Evolutionary conservation across 768 basidiomycete species (phyloP).

Genomic region (Saitozyma sp.): DNA sequence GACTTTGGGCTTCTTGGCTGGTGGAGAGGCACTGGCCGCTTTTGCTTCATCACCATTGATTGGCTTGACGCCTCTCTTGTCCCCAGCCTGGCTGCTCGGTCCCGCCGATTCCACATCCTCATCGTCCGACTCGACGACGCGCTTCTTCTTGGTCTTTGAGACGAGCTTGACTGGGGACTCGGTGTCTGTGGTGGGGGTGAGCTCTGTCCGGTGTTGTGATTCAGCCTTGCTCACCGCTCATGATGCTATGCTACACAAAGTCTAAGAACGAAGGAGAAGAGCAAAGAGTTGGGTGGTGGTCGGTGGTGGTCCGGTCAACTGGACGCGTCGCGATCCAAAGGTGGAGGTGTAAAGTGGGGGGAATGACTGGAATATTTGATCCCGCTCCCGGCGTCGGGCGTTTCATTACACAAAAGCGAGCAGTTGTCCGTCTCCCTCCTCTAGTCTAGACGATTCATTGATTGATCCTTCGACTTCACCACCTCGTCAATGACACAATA

Average conservation of each 20-base stretch:
- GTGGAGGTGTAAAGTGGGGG: not conserved
- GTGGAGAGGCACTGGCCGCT: conserved; percentile 22
- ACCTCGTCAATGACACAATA: too few species aligned
- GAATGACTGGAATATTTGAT: not conserved
- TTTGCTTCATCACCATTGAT: not conserved
- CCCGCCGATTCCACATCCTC: conserved; percentile 20
- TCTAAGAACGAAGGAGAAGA: not conserved
- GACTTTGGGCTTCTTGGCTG: conserved; percentile 40
- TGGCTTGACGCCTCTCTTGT: not conserved
- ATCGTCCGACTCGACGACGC: conserved; percentile 36
- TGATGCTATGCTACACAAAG: conserved; percentile 3
- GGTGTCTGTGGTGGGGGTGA: conserved; percentile 9
- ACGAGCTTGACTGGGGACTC: conserved; percentile 24
- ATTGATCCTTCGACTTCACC: too few species aligned
- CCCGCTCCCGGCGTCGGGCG: not conserved
- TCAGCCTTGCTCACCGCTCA: conserved; percentile 26
- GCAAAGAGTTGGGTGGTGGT: too few species aligned
- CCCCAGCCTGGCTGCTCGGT: not conserved
- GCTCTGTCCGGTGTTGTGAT: not conserved
- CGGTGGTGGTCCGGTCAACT: conserved; percentile 13
- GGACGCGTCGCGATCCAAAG: conserved; percentile 16
- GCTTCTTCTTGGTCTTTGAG: conserved; percentile 25
- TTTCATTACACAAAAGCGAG: too few species aligned
- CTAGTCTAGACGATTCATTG: too few species aligned
- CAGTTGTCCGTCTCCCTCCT: too few species aligned